Evolutionary conservation across 2,329 filamentous ascomycete species (phyloP).

Genomic region (Arthrobotrys musiformis): DNA sequence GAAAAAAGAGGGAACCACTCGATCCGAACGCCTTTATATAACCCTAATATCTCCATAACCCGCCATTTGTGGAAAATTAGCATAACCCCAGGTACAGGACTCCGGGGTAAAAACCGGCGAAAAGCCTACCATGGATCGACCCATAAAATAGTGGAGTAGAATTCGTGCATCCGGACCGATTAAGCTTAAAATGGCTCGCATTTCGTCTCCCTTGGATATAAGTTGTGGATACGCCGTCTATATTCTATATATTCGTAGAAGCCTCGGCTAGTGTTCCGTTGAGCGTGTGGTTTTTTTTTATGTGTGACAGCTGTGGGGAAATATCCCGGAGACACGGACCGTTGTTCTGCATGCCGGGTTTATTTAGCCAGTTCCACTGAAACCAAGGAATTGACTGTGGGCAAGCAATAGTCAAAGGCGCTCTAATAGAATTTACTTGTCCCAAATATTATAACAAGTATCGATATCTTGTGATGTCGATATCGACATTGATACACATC

Average conservation of each 20-base stretch:
- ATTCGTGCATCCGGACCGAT: background rate
- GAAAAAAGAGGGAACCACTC: conserved; percentile 39
- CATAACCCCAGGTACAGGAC: background rate
- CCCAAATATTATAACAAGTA: too few species aligned
- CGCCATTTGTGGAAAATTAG: conserved; percentile 49
- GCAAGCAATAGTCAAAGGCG: too few species aligned
- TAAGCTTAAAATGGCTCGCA: background rate
- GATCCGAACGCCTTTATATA: conserved; percentile 21
- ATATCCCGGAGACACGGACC: conserved; percentile 46
- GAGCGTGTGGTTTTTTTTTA: conserved; percentile 7
- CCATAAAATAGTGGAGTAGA: background rate
- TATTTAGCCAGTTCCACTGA: conserved; percentile 18
- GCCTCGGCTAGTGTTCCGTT: conserved; percentile 27
- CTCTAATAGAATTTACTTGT: too few species aligned
- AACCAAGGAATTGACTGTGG: too few species aligned
- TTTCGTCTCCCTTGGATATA: conserved; percentile 25
- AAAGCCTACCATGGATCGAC: conserved; percentile 25
- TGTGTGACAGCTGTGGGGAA: conserved; percentile 43
- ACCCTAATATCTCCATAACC: background rate
- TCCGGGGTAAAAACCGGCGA: conserved; percentile 2
- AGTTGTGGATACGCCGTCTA: background rate
- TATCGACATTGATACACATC: too few species aligned
- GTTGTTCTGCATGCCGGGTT: conserved; percentile 26
- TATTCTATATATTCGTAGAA: conserved; percentile 1
- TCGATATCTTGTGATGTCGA: too few species aligned